A percentile compares a stretch with the other conserved stretches of the same genome.
Evolutionary conservation across 768 basidiomycete genomes (phyloP).

Genomic region (Rubroboletus satanas): DNA sequence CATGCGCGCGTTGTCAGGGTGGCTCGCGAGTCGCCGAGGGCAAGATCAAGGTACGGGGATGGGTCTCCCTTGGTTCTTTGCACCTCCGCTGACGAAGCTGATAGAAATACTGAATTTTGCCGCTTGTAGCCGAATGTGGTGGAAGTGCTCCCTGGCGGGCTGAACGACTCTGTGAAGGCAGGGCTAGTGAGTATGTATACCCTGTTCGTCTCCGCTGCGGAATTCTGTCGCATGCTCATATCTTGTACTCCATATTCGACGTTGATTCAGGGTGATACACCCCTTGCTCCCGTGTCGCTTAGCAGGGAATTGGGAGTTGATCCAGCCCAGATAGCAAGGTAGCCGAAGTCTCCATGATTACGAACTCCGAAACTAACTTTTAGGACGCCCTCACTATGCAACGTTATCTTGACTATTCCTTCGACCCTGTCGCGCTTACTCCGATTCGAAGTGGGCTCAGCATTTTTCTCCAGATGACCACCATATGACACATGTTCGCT

Average conservation of each 20-base stretch:
- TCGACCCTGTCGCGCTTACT: neutral
- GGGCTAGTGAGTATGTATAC: neutral
- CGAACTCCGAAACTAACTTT: too few relatives aligned
- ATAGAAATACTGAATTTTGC: neutral
- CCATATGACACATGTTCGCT: neutral
- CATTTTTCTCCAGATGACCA: neutral
- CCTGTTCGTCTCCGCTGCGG: neutral
- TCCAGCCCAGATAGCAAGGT: too few relatives aligned
- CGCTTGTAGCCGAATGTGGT: neutral
- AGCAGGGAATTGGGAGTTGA: too few relatives aligned
- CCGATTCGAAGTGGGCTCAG: neutral
- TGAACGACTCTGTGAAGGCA: neutral
- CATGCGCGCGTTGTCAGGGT: conserved; percentile 3
- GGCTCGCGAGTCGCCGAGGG: conserved; percentile 2
- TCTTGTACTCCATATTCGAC: neutral
- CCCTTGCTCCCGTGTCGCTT: neutral
- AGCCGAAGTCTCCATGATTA: too few relatives aligned
- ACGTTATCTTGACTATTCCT: too few relatives aligned
- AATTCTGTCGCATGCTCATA: neutral
- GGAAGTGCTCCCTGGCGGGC: neutral
- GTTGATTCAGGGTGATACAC: neutral
- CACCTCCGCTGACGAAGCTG: neutral
- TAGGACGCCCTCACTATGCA: too few relatives aligned
- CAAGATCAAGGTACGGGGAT: conserved; percentile 8
- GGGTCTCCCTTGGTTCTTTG: neutral